Evolutionary conservation across 2,329 filamentous ascomycete species (phyloP).

Genomic region (Fusarium neocosmosporiellum): DNA sequence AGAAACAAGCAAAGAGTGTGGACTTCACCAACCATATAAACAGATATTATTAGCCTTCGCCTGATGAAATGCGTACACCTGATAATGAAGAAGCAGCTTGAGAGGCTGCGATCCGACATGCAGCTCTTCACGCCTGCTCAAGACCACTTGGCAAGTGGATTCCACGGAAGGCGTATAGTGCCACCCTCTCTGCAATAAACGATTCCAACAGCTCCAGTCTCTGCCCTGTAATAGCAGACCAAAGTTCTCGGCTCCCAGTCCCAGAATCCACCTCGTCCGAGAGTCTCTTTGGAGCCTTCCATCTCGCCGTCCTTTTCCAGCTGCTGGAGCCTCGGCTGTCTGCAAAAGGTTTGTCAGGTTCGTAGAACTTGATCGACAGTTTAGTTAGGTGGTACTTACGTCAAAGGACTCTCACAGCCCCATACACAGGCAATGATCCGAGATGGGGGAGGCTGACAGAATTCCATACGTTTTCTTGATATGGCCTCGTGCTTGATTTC

Average conservation of each 20-base stretch:
- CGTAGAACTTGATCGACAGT: neutral
- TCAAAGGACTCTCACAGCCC: constrained; percentile 8
- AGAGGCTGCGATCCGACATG: neutral
- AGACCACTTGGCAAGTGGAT: constrained; percentile 24
- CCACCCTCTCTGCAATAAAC: constrained; percentile 17
- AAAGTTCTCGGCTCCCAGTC: constrained; percentile 14
- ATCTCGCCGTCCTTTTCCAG: constrained; percentile 20
- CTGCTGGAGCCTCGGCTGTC: constrained; percentile 8
- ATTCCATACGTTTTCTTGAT: constrained; percentile 21
- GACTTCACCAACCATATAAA: neutral
- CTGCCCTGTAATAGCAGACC: constrained; percentile 20
- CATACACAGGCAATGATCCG: constrained; percentile 20
- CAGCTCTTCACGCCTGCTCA: neutral
- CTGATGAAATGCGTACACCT: neutral
- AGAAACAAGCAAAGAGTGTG: neutral
- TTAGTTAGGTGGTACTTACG: constrained; percentile 3
- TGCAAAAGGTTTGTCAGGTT: neutral
- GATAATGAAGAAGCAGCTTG: neutral
- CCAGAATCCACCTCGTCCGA: constrained; percentile 16
- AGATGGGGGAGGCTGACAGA: constrained; percentile 13
- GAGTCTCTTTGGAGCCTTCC: neutral
- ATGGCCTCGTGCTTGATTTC: constrained; percentile 24
- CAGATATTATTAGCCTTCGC: neutral
- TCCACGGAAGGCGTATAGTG: constrained; percentile 22
- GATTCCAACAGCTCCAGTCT: constrained; percentile 6